Conservation (phyloP, 805 yeast species). For the Metschnikowia anglica region DNA sequence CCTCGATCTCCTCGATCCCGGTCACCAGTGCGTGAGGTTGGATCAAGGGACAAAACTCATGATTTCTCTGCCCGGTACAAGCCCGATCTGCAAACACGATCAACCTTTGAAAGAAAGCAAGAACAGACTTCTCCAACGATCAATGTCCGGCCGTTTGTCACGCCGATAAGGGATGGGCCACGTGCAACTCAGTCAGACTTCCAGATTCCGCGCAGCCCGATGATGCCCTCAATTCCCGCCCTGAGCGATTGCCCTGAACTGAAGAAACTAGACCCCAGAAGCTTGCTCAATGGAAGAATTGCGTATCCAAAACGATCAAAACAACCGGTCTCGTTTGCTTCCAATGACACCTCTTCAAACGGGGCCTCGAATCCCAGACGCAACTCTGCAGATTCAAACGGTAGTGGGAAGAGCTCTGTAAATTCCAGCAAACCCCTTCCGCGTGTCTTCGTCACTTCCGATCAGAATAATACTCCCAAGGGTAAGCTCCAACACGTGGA, state of each 20-base stretch:
- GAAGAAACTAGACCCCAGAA: neutral
- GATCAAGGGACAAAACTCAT: neutral
- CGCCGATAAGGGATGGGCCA: conserved; percentile 10
- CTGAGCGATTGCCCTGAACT: neutral
- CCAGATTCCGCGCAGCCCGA: neutral
- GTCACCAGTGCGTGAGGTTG: too few species aligned
- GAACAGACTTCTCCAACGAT: conserved; percentile 3
- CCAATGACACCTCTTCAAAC: neutral
- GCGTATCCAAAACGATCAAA: neutral
- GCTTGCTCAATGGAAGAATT: neutral
- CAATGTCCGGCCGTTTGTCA: conserved; percentile 13
- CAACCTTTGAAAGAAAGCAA: neutral
- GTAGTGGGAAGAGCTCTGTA: neutral
- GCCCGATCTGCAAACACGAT: neutral
- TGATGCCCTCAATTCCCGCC: neutral
- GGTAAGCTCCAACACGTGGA: neutral
- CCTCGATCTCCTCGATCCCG: conserved; percentile 5
- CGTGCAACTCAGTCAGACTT: conserved; percentile 3
- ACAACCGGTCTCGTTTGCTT: neutral
- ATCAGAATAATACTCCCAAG: neutral
- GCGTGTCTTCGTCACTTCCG: neutral
- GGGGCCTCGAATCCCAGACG: neutral
- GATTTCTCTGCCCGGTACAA: neutral
- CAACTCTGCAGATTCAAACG: conserved; percentile 1
- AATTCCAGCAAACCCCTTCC: conserved; percentile 4